Conservation (phyloP, 306 rosid species). For the Betula pendula region DNA sequence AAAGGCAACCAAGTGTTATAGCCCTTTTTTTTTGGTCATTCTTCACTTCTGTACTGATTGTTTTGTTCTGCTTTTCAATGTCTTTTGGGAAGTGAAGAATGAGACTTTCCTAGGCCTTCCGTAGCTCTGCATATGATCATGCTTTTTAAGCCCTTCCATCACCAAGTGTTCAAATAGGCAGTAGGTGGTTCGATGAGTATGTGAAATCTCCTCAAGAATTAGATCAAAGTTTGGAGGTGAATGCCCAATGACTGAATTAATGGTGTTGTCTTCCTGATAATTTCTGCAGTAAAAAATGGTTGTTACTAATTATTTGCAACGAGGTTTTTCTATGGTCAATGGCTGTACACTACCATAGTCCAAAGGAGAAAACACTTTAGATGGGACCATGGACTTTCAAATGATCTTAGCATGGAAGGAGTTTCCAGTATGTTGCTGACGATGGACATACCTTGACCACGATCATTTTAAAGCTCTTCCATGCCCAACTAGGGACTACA, state of each 20-base stretch:
- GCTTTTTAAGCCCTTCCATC: background rate
- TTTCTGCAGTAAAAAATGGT: background rate
- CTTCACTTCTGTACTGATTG: background rate
- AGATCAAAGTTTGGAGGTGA: background rate
- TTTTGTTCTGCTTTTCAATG: background rate
- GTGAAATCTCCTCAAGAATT: background rate
- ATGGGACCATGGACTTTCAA: background rate
- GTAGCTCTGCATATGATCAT: background rate
- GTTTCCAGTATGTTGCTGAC: background rate
- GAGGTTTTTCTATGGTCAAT: background rate
- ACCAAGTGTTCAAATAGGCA: background rate
- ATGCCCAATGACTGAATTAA: background rate
- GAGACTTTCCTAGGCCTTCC: background rate
- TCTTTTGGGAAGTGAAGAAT: background rate
- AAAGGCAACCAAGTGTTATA: too few relatives aligned
- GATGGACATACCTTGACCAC: background rate
- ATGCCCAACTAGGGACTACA: background rate
- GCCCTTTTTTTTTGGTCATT: too few relatives aligned
- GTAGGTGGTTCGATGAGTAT: background rate
- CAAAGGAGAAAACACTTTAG: background rate
- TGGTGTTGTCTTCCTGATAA: background rate
- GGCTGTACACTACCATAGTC: background rate
- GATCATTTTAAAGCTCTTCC: background rate
- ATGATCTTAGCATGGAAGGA: background rate
- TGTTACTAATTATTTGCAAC: background rate